Evolutionary conservation across 495 filamentous ascomycete genomes (phyloP).

Genomic region (Neurospora sp.): DNA sequence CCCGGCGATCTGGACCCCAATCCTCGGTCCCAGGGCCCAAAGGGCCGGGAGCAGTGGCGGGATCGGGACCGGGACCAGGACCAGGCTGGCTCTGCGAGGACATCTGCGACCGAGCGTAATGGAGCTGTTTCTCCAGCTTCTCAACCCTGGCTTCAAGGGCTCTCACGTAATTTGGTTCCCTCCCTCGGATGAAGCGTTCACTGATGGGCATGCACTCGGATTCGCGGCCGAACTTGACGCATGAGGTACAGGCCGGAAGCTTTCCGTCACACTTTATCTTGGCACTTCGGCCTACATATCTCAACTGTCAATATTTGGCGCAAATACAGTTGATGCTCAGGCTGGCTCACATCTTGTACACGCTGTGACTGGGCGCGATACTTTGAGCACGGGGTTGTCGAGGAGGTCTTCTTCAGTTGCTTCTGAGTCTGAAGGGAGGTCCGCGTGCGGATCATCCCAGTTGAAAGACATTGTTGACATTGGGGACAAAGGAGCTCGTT

Average conservation of each 20-base stretch:
- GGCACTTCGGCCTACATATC: conserved; percentile 52
- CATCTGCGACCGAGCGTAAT: conserved; percentile 49
- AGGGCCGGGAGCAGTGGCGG: conserved; percentile 24
- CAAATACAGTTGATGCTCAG: not conserved
- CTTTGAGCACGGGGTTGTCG: conserved; percentile 74
- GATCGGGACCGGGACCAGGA: conserved; percentile 35
- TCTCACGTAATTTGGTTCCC: conserved; percentile 90
- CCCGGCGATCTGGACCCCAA: conserved; percentile 36
- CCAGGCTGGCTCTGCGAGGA: conserved; percentile 27
- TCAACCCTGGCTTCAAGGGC: conserved; percentile 83
- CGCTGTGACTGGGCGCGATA: conserved; percentile 84
- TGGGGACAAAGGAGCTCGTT: not conserved
- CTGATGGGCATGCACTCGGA: conserved; percentile 85
- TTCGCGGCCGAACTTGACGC: conserved; percentile 72
- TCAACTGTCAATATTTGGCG: conserved; percentile 11
- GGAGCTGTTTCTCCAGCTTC: conserved; percentile 64
- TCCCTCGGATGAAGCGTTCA: conserved; percentile 87
- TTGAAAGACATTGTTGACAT: not conserved
- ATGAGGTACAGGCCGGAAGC: conserved; percentile 84
- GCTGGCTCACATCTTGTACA: conserved; percentile 67
- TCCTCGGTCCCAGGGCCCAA: not conserved
- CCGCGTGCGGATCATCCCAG: not conserved
- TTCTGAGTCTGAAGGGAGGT: not conserved
- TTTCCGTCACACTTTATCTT: conserved; percentile 97
- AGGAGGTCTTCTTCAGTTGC: conserved; percentile 15